These are phyloP conservation scores for Balamuthia mandrillaris DNA, from an alignment of 208 protist genomes.

Conservation along the genomic window DNA sequence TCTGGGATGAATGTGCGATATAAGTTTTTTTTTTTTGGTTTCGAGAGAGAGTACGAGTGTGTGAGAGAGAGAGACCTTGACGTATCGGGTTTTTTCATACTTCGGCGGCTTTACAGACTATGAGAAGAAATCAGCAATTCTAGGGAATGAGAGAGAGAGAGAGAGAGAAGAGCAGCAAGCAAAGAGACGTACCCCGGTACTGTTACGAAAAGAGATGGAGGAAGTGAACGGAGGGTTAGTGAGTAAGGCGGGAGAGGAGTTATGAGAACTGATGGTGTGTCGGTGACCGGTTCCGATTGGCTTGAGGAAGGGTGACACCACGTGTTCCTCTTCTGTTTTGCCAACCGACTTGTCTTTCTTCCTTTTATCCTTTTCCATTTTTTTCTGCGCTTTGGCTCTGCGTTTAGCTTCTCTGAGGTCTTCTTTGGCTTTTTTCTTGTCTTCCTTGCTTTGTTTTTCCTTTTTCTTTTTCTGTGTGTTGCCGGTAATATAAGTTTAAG, in stretches of 20 bases:
- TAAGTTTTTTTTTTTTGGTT: neutral
- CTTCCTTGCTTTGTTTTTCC: neutral
- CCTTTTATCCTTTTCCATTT: neutral
- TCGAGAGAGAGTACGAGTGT: neutral
- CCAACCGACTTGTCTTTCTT: no score
- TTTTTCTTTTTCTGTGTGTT: neutral
- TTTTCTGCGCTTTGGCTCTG: neutral
- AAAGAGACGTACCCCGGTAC: neutral
- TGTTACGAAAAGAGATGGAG: neutral
- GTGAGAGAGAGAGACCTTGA: no score
- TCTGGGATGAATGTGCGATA: neutral
- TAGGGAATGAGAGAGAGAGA: neutral
- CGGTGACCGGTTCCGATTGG: neutral
- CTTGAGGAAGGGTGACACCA: neutral
- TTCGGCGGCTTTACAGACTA: neutral
- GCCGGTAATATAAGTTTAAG: neutral
- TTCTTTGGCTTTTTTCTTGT: neutral
- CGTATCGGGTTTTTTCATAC: neutral
- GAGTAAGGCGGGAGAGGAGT: neutral
- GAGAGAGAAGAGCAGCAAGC: neutral
- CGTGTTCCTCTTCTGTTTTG: neutral
- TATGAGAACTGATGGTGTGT: neutral
- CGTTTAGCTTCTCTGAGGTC: neutral
- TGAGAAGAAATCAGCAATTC: neutral
- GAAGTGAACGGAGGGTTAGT: neutral